These are phyloP conservation scores for Didymella arachidicola DNA, from an alignment of 2,329 filamentous ascomycete species.

Conservation along the genomic window DNA sequence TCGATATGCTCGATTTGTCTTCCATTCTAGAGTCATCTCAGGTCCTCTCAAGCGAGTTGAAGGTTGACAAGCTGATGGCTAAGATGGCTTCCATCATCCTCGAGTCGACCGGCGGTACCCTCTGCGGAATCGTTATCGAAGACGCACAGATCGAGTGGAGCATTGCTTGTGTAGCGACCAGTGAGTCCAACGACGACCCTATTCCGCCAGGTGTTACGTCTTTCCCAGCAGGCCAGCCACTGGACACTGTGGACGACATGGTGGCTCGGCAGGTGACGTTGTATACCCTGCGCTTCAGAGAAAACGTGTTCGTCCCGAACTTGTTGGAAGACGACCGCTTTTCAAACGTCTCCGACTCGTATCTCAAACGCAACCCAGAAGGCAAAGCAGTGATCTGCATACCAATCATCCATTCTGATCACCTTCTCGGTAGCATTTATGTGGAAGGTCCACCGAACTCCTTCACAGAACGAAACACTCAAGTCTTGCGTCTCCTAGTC, in stretches of 20 bases:
- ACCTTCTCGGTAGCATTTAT: slow-evolving; percentile 77
- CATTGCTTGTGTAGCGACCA: slow-evolving; percentile 76
- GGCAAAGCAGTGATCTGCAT: slow-evolving; percentile 82
- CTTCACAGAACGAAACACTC: slow-evolving; percentile 73
- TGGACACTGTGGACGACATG: slow-evolving; percentile 68
- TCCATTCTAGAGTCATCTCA: slow-evolving; percentile 81
- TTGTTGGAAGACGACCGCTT: slow-evolving; percentile 79
- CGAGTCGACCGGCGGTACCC: slow-evolving; percentile 76
- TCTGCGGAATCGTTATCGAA: slow-evolving; percentile 77
- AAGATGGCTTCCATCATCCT: slow-evolving; percentile 85
- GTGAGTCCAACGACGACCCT: slow-evolving; percentile 57
- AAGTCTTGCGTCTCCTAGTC: slow-evolving; percentile 70
- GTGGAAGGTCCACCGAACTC: slow-evolving; percentile 79
- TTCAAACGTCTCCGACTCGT: slow-evolving; percentile 74
- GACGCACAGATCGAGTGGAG: slow-evolving; percentile 72
- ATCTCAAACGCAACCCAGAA: slow-evolving; percentile 71
- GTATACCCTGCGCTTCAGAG: slow-evolving; percentile 78
- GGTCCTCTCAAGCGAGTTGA: slow-evolving; percentile 78
- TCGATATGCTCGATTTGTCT: slow-evolving; percentile 84
- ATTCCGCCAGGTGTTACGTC: slow-evolving; percentile 63
- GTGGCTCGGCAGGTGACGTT: slow-evolving; percentile 80
- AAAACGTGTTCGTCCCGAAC: slow-evolving; percentile 77
- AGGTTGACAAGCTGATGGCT: slow-evolving; percentile 76
- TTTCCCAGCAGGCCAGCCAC: slow-evolving; percentile 69
- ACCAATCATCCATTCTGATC: slow-evolving; percentile 76